Conservation (phyloP, 371 early-diverging fungal species). For the Mortierella sp. region DNA sequence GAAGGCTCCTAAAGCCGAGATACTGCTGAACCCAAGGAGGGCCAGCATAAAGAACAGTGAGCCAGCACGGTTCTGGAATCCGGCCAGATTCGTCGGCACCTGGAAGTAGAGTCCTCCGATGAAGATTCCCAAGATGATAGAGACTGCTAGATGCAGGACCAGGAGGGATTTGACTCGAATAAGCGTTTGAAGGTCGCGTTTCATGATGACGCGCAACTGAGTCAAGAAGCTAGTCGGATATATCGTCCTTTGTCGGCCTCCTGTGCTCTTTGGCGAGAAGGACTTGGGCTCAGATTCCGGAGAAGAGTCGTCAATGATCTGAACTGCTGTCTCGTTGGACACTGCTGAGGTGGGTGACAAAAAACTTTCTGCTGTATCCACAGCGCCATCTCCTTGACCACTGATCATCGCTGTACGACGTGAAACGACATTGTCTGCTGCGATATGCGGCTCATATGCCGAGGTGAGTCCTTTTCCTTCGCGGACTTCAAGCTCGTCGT, state of each 20-base stretch:
- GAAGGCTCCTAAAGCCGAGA: slow-evolving; percentile 66
- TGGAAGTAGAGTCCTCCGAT: slow-evolving; percentile 60
- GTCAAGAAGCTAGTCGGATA: slow-evolving; percentile 51
- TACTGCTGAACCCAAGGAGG: slow-evolving; percentile 57
- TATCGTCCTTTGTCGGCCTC: slow-evolving; percentile 15
- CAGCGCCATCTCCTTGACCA: too few species aligned
- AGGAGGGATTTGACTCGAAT: slow-evolving; percentile 38
- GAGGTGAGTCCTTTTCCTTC: too few species aligned
- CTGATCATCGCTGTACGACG: too few species aligned
- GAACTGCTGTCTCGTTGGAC: too few species aligned
- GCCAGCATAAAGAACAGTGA: slow-evolving; percentile 70
- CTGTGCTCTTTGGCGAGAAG: slow-evolving; percentile 16
- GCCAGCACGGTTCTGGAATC: slow-evolving; percentile 69
- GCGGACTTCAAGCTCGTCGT: background rate
- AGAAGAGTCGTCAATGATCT: too few species aligned
- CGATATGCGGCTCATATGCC: too few species aligned
- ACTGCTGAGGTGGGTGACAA: too few species aligned
- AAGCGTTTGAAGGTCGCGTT: slow-evolving; percentile 44
- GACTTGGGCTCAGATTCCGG: too few species aligned
- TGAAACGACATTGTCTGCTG: too few species aligned
- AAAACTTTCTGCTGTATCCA: too few species aligned
- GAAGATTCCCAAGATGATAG: slow-evolving; percentile 39
- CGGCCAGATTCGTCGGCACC: slow-evolving; percentile 44
- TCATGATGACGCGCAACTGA: slow-evolving; percentile 38
- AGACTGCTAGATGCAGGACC: slow-evolving; percentile 30